These are phyloP conservation scores for Lepiota brunneoincarnata DNA, from an alignment of 768 basidiomycete genomes.

Conservation along the genomic window DNA sequence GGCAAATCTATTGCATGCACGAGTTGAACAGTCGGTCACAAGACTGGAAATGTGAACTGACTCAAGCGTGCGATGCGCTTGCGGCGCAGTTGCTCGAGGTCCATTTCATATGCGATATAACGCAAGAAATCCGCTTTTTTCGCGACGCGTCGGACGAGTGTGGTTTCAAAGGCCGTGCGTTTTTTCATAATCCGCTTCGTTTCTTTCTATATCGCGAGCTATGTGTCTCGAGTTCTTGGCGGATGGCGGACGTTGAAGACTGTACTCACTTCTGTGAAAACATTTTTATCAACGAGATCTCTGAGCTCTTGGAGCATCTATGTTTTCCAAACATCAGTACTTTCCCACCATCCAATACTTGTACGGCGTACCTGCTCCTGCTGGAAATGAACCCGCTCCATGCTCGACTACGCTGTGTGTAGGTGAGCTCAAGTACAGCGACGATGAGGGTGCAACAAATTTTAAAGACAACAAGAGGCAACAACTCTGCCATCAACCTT, in stretches of 20 bases:
- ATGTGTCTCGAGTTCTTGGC: slow-evolving; percentile 12
- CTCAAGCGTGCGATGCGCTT: slow-evolving; percentile 74
- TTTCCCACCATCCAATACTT: background rate
- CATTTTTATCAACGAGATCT: slow-evolving; percentile 79
- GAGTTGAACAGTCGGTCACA: slow-evolving; percentile 7
- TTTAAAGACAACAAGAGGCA: slow-evolving; percentile 5
- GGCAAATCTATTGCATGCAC: slow-evolving; percentile 32
- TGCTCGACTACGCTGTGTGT: slow-evolving; percentile 26
- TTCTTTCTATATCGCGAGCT: slow-evolving; percentile 52
- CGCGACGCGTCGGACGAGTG: slow-evolving; percentile 78
- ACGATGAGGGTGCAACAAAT: background rate
- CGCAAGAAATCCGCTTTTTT: slow-evolving; percentile 87
- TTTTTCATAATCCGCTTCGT: slow-evolving; percentile 82
- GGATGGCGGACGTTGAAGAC: background rate
- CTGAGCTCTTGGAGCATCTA: slow-evolving; percentile 95
- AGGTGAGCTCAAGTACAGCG: slow-evolving; percentile 2
- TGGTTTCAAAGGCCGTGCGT: slow-evolving; percentile 79
- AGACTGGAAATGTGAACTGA: slow-evolving; percentile 30
- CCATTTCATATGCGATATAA: slow-evolving; percentile 92
- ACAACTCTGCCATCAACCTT: slow-evolving; percentile 3
- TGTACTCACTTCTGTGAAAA: slow-evolving; percentile 73
- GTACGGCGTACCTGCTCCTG: slow-evolving; percentile 71
- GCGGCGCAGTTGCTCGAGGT: slow-evolving; percentile 73
- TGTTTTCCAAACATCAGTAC: background rate
- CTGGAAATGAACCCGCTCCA: slow-evolving; percentile 94